Conservation (phyloP, 2,329 filamentous ascomycete species). For the Apiospora kogelbergensis region DNA sequence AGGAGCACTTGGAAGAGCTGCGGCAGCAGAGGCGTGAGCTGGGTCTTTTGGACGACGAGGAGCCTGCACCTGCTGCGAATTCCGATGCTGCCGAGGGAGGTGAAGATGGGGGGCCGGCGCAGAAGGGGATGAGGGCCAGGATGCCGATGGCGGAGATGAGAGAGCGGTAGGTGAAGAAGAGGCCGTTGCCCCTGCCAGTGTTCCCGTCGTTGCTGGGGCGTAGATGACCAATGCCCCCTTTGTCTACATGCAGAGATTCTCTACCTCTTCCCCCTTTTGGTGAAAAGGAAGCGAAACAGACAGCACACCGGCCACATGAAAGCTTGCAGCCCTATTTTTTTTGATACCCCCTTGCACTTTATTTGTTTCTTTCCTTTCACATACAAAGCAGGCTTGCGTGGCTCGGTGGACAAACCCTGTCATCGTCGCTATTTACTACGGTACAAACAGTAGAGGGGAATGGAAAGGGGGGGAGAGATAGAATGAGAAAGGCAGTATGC, state of each 20-base stretch:
- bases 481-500: too few relatives aligned
- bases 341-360: conserved; percentile 2
- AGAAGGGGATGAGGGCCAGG: conserved; percentile 26
- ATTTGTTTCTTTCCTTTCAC: background rate
- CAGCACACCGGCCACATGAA: background rate
- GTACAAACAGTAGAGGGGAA: background rate
- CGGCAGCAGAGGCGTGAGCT: conserved; percentile 37
- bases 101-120: background rate
- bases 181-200: background rate
- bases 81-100: background rate
- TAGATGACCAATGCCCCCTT: background rate
- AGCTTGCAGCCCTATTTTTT: background rate
- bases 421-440: too few relatives aligned
- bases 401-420: background rate
- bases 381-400: background rate
- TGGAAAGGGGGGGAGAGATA: background rate
- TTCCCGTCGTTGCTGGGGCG: background rate
- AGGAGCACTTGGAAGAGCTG: conserved; percentile 44
- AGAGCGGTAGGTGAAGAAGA: conserved; percentile 36
- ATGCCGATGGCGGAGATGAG: conserved; percentile 42
- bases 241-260: background rate
- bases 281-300: background rate
- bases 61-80: background rate
- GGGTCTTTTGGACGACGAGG: conserved; percentile 36
- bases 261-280: background rate